Evolutionary conservation across 257 asterid genomes (phyloP).

Genomic region (Avicennia marina): DNA sequence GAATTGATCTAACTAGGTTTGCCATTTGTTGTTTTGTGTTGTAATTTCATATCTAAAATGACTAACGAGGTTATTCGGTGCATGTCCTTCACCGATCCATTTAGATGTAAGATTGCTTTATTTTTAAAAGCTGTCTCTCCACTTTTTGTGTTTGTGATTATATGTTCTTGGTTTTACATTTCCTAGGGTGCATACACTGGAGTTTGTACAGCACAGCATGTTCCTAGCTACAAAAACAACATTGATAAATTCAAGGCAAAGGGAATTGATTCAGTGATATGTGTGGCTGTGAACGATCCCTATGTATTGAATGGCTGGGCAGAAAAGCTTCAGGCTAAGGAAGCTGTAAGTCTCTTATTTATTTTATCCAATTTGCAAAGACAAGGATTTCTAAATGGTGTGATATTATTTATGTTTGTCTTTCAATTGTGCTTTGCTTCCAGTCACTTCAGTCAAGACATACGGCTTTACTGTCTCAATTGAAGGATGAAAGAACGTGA

Average conservation of each 20-base stretch:
- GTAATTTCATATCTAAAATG: too few relatives aligned
- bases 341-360: conserved; percentile 54
- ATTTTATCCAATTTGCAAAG: background rate
- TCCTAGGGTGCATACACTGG: conserved; percentile 91
- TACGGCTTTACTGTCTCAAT: background rate
- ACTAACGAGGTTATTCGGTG: too few relatives aligned
- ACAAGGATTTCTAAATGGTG: background rate
- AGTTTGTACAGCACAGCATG: conserved; percentile 85
- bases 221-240: conserved; percentile 88
- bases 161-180: conserved; percentile 6
- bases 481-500: too few relatives aligned
- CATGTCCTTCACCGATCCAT: too few relatives aligned
- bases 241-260: conserved; percentile 75
- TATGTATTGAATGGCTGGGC: conserved; percentile 90
- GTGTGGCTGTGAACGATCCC: conserved; percentile 92
- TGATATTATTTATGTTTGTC: background rate
- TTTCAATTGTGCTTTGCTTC: background rate
- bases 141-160: background rate
- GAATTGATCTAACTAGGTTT: too few relatives aligned
- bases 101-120: too few relatives aligned
- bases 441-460: background rate
- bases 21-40: too few relatives aligned
- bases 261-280: conserved; percentile 86
- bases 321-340: conserved; percentile 84
- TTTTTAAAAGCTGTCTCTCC: background rate